Percentiles rank a stretch among this genome's conserved stretches.
Evolutionary conservation across 495 filamentous ascomycete species (phyloP).

Genomic region (Lineolata rhizophorae): DNA sequence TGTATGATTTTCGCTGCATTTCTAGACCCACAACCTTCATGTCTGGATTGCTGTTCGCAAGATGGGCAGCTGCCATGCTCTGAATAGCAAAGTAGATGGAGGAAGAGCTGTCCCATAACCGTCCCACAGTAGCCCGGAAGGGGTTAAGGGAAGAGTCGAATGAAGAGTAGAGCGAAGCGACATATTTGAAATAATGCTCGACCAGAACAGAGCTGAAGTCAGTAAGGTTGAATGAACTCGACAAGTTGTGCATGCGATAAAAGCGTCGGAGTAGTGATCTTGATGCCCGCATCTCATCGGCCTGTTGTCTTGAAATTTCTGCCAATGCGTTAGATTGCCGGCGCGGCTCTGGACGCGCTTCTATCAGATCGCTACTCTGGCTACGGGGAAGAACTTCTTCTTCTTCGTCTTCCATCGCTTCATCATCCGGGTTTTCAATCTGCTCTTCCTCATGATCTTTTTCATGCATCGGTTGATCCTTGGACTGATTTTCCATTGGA

Average conservation of each 20-base stretch:
- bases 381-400: background rate
- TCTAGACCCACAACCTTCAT: conserved; percentile 27
- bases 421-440: background rate
- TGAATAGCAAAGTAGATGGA: conserved; percentile 37
- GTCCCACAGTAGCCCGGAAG: conserved; percentile 31
- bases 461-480: background rate
- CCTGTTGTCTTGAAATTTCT: background rate
- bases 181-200: conserved; percentile 38
- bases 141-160: conserved; percentile 37
- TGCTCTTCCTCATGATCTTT: background rate
- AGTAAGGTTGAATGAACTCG: background rate
- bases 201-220: conserved; percentile 26
- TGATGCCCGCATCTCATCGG: background rate
- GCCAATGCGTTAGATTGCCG: too few relatives aligned
- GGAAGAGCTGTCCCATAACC: conserved; percentile 31
- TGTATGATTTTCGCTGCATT: conserved; percentile 29
- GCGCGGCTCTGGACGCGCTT: too few relatives aligned
- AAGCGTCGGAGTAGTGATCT: conserved; percentile 2
- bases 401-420: background rate
- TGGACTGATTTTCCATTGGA: too few relatives aligned
- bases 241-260: background rate
- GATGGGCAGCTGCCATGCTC: conserved; percentile 37
- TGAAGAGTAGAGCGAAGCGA: conserved; percentile 32
- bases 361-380: background rate
- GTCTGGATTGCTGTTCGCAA: conserved; percentile 32